phyloP scores from a whole-genome alignment of 2,329 filamentous ascomycete species.

The Trichoderma asperellum region DNA sequence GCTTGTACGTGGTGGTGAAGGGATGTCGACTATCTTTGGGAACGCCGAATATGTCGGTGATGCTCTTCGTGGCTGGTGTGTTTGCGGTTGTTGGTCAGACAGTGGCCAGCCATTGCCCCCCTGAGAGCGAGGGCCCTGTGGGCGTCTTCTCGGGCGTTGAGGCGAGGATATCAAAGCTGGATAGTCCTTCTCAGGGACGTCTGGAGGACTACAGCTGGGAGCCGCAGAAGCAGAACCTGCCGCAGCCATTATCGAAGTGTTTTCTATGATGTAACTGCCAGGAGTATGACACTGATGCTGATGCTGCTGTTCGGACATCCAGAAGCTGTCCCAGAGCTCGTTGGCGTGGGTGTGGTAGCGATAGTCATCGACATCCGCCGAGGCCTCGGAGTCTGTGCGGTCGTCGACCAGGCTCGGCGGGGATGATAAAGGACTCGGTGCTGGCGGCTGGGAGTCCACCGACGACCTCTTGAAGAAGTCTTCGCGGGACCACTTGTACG shows the following conservation, averaged over 20 bases:
- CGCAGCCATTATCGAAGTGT: background rate
- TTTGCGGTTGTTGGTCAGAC: background rate
- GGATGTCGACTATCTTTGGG: conserved; percentile 44
- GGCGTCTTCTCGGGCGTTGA: conserved; percentile 29
- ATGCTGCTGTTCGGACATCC: conserved; percentile 37
- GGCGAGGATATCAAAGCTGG: conserved; percentile 40
- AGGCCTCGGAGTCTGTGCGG: conserved; percentile 55
- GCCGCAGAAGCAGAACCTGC: background rate
- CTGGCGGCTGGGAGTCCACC: conserved; percentile 51
- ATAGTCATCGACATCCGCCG: conserved; percentile 56
- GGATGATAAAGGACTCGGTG: conserved; percentile 52
- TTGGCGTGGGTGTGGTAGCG: conserved; percentile 51
- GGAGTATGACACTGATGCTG: background rate
- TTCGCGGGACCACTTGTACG: conserved; percentile 18
- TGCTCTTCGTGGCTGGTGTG: conserved; percentile 31
- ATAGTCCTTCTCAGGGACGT: conserved; percentile 38
- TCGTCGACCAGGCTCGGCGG: conserved; percentile 56
- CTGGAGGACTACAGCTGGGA: background rate
- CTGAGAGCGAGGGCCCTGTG: conserved; percentile 20
- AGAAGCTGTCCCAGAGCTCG: conserved; percentile 58
- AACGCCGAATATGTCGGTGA: conserved; percentile 48
- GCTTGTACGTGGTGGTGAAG: conserved; percentile 33
- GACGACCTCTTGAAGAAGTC: conserved; percentile 46
- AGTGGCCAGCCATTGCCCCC: conserved; percentile 22
- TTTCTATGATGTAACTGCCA: conserved; percentile 4